Evolutionary conservation across 2,329 filamentous ascomycete species (phyloP).

Genomic region (Trematosphaeria pertusa): DNA sequence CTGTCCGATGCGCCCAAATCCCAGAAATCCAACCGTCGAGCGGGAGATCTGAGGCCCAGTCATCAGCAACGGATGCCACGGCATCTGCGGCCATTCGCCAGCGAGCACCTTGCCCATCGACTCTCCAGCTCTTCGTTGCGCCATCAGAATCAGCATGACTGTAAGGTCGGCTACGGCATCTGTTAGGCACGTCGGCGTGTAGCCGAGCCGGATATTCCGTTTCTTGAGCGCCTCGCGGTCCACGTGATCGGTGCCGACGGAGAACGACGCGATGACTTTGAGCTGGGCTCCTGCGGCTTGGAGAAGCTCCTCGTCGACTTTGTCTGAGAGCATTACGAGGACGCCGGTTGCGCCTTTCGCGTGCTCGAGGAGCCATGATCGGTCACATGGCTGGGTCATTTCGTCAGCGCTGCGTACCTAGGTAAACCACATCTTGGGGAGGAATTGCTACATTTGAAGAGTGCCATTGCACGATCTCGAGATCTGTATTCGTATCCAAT

Average conservation of each 20-base stretch:
- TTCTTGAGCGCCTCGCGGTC: constrained; percentile 31
- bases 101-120: constrained; percentile 30
- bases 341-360: constrained; percentile 32
- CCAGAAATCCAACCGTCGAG: constrained; percentile 35
- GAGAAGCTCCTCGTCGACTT: constrained; percentile 34
- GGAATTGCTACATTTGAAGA: constrained; percentile 26
- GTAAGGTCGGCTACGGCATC: constrained; percentile 40
- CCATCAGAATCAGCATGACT: constrained; percentile 42
- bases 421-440: background rate
- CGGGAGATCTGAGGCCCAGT: constrained; percentile 35
- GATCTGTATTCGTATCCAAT: constrained; percentile 23
- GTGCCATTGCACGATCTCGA: constrained; percentile 40
- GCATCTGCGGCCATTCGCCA: constrained; percentile 39
- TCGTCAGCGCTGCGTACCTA: constrained; percentile 5
- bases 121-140: constrained; percentile 37
- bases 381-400: constrained; percentile 30
- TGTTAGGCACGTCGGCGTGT: constrained; percentile 39
- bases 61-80: constrained; percentile 40
- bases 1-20: constrained; percentile 39
- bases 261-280: constrained; percentile 39
- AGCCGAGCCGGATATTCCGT: constrained; percentile 36
- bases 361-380: constrained; percentile 37
- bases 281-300: constrained; percentile 27
- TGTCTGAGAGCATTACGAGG: constrained; percentile 37
- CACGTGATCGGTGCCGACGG: constrained; percentile 41